These are phyloP conservation scores for Monilinia fructigena DNA, from an alignment of 2,329 filamentous ascomycete genomes.

Conservation along the genomic window DNA sequence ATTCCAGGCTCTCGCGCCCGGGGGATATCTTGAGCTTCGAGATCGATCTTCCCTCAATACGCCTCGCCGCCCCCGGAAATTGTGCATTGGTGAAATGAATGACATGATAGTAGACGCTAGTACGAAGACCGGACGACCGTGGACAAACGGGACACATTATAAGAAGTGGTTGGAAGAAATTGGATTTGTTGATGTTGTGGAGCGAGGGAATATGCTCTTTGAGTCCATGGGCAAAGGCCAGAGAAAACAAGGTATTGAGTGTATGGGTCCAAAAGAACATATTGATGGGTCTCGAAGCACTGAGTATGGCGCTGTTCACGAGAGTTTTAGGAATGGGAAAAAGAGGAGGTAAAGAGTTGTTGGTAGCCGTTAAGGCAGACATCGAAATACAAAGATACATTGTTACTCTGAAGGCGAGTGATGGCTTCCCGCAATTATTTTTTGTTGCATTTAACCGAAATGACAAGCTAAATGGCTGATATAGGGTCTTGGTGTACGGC, in stretches of 20 bases:
- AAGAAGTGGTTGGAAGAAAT: slow-evolving; percentile 36
- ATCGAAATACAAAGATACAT: slow-evolving; percentile 25
- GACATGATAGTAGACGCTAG: slow-evolving; percentile 24
- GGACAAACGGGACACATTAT: slow-evolving; percentile 30
- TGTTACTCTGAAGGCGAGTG: slow-evolving; percentile 21
- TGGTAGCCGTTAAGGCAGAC: slow-evolving; percentile 25
- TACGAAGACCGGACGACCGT: slow-evolving; percentile 30
- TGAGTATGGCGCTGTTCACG: slow-evolving; percentile 29
- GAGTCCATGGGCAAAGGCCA: slow-evolving; percentile 35
- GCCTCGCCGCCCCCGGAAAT: background rate
- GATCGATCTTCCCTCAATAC: slow-evolving; percentile 18
- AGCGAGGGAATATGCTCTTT: slow-evolving; percentile 35
- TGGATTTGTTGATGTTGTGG: slow-evolving; percentile 35
- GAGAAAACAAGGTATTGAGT: slow-evolving; percentile 33
- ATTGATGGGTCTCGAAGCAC: slow-evolving; percentile 26
- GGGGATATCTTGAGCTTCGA: slow-evolving; percentile 20
- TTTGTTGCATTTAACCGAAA: background rate
- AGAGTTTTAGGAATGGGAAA: slow-evolving; percentile 32
- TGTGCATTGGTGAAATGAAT: slow-evolving; percentile 14
- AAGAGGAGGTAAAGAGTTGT: slow-evolving; percentile 37
- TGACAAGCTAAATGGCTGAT: background rate
- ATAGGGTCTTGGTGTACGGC: slow-evolving; percentile 15
- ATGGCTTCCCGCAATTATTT: background rate
- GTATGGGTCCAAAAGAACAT: slow-evolving; percentile 32
- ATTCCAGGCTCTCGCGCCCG: slow-evolving; percentile 11